Base-by-base conservation (phyloP, 2,329 filamentous ascomycete genomes). In the Ophiostoma ips region DNA sequence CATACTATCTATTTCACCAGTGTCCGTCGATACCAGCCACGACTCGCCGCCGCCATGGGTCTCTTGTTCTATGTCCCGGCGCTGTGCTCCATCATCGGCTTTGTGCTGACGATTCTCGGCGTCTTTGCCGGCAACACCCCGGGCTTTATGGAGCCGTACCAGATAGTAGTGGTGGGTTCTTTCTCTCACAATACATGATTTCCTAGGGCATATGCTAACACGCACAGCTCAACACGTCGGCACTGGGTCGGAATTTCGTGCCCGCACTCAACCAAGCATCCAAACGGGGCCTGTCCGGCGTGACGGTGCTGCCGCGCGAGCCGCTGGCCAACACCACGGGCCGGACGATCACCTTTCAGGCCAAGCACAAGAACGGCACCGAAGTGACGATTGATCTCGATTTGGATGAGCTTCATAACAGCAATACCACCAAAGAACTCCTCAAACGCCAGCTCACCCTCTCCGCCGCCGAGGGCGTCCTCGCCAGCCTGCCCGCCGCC, bases 191-290 rank as follows among this genome's bases (percentile, higher is more conserved):
- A n/a, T n/a, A n/a, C n/a, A n/a, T n/a, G n/a, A n/a, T n/a, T n/a
- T n/a, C n/a, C n/a, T n/a, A n/a, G n/a, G n/a, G 24, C 31, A 36
- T 5, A 11, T 13, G 31, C 33, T 37, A 15, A 19, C 16, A 44
- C 3, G n/a, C 13, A 7, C 30, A 69, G 66, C 61, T 70, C 53
- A 69, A 70, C 59, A 66, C 66, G 51, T 67, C 67, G 16, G 57
- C 59, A 13, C 63, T 70, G 33, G 68, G 66, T 28, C 62, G 65
- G 38, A 62, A 66, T 47, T 60, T 68, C 16, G 54, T 69, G 30
- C 58, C 61, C 11, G 58, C 56, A 1, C 53, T 55, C 44, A 30
- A 58, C 57, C 2, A 56, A 56, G 30, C 60, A 57, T 13, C 52
- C 55, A 9, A 56, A 59, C 33, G 57, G 55, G 2, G 49, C 54